Conservation (phyloP, 2,329 filamentous ascomycete genomes). For the Botrytis galanthina region DNA sequence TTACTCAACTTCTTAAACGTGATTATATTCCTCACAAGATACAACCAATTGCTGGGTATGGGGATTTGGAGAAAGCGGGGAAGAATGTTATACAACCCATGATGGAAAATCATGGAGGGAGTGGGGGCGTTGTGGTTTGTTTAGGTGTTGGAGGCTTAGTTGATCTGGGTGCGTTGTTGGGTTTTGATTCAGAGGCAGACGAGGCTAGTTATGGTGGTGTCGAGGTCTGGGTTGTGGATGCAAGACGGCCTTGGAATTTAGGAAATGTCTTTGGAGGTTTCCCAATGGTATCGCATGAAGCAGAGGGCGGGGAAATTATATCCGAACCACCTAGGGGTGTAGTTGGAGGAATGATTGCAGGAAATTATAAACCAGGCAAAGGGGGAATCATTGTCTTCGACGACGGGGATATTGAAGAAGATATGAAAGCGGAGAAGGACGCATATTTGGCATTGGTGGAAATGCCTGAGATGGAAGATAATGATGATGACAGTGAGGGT, state of each 20-base stretch:
- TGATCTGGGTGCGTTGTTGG: conserved; percentile 77
- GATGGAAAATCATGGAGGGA: conserved; percentile 80
- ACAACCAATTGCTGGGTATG: conserved; percentile 89
- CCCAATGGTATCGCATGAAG: conserved; percentile 48
- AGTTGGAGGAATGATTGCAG: conserved; percentile 67
- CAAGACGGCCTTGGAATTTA: conserved; percentile 90
- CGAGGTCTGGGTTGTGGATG: conserved; percentile 92
- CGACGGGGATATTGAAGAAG: conserved; percentile 90
- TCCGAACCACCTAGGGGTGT: conserved; percentile 62
- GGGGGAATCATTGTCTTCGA: conserved; percentile 94
- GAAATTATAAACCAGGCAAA: conserved; percentile 70
- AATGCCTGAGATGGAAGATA: conserved; percentile 79
- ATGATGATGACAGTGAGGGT: conserved; percentile 52
- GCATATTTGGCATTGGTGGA: conserved; percentile 83
- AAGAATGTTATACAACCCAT: conserved; percentile 78
- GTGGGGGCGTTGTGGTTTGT: conserved; percentile 86
- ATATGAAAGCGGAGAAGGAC: conserved; percentile 68
- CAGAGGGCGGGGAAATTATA: conserved; percentile 42
- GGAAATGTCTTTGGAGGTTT: conserved; percentile 86
- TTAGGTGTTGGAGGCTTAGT: conserved; percentile 90
- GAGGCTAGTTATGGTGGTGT: conserved; percentile 73
- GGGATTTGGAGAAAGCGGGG: conserved; percentile 78
- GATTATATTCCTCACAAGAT: conserved; percentile 99
- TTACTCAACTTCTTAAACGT: conserved; percentile 89
- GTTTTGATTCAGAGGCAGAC: conserved; percentile 66